Percentiles rank a stretch among this genome's conserved stretches.
phyloP scores from a whole-genome alignment of 176 grass and related monocot species.

The Paspalum vaginatum region DNA sequence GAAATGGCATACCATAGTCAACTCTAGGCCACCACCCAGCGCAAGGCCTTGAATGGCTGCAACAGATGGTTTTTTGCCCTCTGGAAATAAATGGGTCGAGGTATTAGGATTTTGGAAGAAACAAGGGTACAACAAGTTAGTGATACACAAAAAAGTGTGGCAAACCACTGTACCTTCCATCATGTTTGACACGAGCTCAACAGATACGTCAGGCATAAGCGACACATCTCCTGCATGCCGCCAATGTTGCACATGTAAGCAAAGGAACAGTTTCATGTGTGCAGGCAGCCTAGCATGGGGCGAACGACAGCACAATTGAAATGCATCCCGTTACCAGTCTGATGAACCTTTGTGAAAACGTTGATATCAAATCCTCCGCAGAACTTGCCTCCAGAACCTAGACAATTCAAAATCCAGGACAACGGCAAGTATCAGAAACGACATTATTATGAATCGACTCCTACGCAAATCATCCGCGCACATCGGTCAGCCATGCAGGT shows the following conservation, averaged over 20 bases:
- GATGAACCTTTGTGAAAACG: slow-evolving; percentile 76
- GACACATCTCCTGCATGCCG: slow-evolving; percentile 64
- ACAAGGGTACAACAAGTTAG: background rate
- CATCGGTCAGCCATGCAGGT: background rate
- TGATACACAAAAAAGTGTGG: slow-evolving; percentile 13
- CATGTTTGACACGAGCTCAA: slow-evolving; percentile 80
- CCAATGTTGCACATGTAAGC: slow-evolving; percentile 17
- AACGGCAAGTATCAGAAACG: background rate
- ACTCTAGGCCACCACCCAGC: slow-evolving; percentile 93
- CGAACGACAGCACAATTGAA: background rate
- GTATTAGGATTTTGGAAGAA: slow-evolving; percentile 13
- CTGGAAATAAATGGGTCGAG: slow-evolving; percentile 47
- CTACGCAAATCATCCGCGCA: too few relatives aligned
- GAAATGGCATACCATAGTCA: slow-evolving; percentile 65
- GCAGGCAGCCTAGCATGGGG: background rate
- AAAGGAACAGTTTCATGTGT: background rate
- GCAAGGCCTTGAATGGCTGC: slow-evolving; percentile 95
- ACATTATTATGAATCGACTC: background rate
- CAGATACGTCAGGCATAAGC: slow-evolving; percentile 73
- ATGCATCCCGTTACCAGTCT: slow-evolving; percentile 57
- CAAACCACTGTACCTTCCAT: slow-evolving; percentile 64
- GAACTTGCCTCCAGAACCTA: slow-evolving; percentile 71
- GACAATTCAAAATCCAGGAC: slow-evolving; percentile 33
- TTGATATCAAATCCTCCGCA: slow-evolving; percentile 99
- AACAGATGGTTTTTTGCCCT: slow-evolving; percentile 87